Evolutionary conservation across 352 stramenopile genomes (phyloP).

Genomic region (Phytophthora fragariae): DNA sequence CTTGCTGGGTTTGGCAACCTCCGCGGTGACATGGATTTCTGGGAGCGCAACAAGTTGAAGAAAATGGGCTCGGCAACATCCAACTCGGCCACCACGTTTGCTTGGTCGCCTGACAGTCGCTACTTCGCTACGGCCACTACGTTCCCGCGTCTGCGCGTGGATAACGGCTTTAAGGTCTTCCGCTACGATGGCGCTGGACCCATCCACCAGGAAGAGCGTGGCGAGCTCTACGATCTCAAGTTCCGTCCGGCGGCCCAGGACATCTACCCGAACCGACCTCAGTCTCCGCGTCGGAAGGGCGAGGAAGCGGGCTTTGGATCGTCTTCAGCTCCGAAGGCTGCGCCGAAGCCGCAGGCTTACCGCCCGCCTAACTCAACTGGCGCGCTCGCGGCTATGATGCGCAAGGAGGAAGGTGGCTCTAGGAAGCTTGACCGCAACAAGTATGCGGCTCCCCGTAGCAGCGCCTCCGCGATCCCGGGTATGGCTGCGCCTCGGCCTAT

Average conservation of each 20-base stretch:
- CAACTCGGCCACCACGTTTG: slow-evolving; percentile 80
- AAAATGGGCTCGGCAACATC: slow-evolving; percentile 90
- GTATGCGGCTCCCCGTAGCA: slow-evolving; percentile 65
- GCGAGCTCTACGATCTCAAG: slow-evolving; percentile 88
- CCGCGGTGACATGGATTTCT: slow-evolving; percentile 97
- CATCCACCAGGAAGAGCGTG: slow-evolving; percentile 85
- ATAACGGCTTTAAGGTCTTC: slow-evolving; percentile 98
- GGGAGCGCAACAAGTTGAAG: slow-evolving; percentile 96
- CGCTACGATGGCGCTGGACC: slow-evolving; percentile 95
- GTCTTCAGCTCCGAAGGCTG: slow-evolving; percentile 50
- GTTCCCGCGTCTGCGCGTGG: slow-evolving; percentile 98
- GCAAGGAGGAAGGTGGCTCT: slow-evolving; percentile 82
- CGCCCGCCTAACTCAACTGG: slow-evolving; percentile 88
- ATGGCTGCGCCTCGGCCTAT: slow-evolving; percentile 52
- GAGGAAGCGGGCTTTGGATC: slow-evolving; percentile 47
- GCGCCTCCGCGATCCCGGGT: slow-evolving; percentile 50
- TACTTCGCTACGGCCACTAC: slow-evolving; percentile 97
- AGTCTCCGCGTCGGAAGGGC: slow-evolving; percentile 82
- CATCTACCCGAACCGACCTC: slow-evolving; percentile 90
- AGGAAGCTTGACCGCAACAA: slow-evolving; percentile 90
- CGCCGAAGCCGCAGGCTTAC: slow-evolving; percentile 85
- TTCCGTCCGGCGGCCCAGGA: slow-evolving; percentile 82
- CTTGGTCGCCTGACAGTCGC: slow-evolving; percentile 95
- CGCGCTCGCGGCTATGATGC: slow-evolving; percentile 94
- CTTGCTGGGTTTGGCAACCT: slow-evolving; percentile 97